Conservation (phyloP, 441 rosid genomes). For the Cnidoscolus chayamansa region DNA sequence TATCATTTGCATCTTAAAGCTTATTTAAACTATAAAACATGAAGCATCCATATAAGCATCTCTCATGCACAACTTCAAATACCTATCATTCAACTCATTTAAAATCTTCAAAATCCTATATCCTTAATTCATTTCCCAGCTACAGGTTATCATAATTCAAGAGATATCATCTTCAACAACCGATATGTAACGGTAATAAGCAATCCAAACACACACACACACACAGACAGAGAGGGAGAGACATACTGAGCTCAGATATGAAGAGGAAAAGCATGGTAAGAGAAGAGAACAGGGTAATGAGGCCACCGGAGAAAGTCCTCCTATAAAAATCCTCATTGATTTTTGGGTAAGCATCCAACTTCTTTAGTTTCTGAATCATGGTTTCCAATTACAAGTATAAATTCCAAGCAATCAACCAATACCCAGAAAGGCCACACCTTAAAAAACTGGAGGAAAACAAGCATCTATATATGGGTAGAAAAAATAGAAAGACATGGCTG, state of each 20-base stretch:
- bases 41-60: not conserved
- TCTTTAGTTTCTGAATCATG: conserved; percentile 56
- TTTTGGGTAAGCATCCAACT: conserved; percentile 89
- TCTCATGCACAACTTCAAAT: not conserved
- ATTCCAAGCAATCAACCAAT: conserved; percentile 11
- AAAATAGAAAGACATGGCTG: not conserved
- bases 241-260: conserved; percentile 87
- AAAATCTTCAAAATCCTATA: not conserved
- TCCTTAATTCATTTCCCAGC: not conserved
- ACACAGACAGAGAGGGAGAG: not conserved
- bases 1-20: not conserved
- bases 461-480: not conserved
- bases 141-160: not conserved
- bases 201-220: not conserved
- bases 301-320: conserved; percentile 89
- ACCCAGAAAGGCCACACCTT: not conserved
- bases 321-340: conserved; percentile 92
- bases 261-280: conserved; percentile 79
- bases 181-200: not conserved
- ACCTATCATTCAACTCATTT: not conserved
- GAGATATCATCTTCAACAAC: not conserved
- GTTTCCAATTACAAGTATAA: conserved; percentile 42
- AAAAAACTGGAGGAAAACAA: not conserved
- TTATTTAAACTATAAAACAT: not conserved
- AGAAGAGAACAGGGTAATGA: conserved; percentile 77